Conservation (phyloP, 371 early-diverging fungal genomes). For the Apophysomyces trapeziformis region DNA sequence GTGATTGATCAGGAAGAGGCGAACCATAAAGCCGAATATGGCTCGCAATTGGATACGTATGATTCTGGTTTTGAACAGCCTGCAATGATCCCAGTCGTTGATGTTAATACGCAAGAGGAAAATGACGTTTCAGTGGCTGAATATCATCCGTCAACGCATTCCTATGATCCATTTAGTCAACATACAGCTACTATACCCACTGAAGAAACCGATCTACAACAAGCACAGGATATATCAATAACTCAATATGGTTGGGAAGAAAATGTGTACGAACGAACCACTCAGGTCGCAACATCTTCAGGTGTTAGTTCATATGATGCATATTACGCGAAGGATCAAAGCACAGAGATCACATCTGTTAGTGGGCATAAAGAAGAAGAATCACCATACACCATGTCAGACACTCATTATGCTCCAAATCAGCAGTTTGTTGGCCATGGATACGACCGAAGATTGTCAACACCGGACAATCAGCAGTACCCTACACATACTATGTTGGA, state of each 20-base stretch:
- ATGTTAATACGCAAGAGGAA: neutral
- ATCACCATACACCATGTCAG: neutral
- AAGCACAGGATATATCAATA: neutral
- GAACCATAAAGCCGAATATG: neutral
- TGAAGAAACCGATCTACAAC: neutral
- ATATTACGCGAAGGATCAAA: neutral
- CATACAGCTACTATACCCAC: slow-evolving; percentile 1
- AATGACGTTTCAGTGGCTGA: neutral
- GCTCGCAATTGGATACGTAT: neutral
- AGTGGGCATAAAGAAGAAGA: neutral
- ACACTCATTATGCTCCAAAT: neutral
- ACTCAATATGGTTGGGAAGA: slow-evolving; percentile 4
- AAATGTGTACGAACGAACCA: neutral
- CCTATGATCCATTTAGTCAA: slow-evolving; percentile 4
- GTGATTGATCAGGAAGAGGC: neutral
- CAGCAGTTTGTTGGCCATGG: neutral
- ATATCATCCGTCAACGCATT: neutral
- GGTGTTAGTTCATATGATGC: neutral
- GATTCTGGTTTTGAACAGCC: neutral
- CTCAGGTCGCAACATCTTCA: neutral
- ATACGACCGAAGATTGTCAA: neutral
- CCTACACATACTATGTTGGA: neutral
- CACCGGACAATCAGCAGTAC: neutral
- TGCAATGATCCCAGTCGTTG: neutral
- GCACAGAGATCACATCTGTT: neutral